These are phyloP conservation scores for California macrophylla DNA, from an alignment of 441 rosid genomes.

Conservation along the genomic window DNA sequence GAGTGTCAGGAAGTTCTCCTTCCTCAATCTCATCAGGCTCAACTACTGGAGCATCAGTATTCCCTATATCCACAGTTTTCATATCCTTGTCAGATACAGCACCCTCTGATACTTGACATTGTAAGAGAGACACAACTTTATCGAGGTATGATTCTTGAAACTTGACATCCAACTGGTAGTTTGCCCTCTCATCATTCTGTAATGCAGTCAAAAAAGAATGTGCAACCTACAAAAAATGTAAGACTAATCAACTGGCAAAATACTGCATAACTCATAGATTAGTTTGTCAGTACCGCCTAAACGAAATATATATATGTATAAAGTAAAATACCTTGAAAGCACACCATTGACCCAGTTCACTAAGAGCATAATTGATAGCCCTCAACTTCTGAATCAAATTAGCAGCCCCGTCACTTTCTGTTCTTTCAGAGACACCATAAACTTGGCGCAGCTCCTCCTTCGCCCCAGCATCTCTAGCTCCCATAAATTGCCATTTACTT, in stretches of 20 bases:
- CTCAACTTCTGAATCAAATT: slow-evolving; percentile 90
- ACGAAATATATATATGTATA: slow-evolving; percentile 16
- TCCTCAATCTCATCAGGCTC: slow-evolving; percentile 77
- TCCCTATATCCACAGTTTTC: slow-evolving; percentile 32
- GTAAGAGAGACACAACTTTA: slow-evolving; percentile 71
- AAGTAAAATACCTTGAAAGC: slow-evolving; percentile 76
- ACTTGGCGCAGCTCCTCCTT: slow-evolving; percentile 93
- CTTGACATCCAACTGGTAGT: slow-evolving; percentile 90
- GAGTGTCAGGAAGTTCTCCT: slow-evolving; percentile 93
- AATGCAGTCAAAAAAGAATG: slow-evolving; percentile 84
- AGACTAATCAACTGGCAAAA: background rate
- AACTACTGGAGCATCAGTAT: slow-evolving; percentile 26
- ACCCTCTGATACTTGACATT: slow-evolving; percentile 83
- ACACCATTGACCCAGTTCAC: slow-evolving; percentile 99
- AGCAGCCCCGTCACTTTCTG: slow-evolving; percentile 98
- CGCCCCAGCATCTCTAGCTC: slow-evolving; percentile 99
- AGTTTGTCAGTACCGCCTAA: slow-evolving; percentile 1
- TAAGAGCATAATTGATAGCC: slow-evolving; percentile 87
- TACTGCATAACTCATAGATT: slow-evolving; percentile 2
- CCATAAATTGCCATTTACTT: slow-evolving; percentile 99
- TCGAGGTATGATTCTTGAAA: slow-evolving; percentile 85
- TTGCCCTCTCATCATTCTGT: slow-evolving; percentile 89
- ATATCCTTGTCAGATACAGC: slow-evolving; percentile 60
- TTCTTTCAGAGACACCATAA: slow-evolving; percentile 95
- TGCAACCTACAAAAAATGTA: slow-evolving; percentile 57